Conservation (phyloP, 768 basidiomycete genomes). For the Trametes gibbosa region DNA sequence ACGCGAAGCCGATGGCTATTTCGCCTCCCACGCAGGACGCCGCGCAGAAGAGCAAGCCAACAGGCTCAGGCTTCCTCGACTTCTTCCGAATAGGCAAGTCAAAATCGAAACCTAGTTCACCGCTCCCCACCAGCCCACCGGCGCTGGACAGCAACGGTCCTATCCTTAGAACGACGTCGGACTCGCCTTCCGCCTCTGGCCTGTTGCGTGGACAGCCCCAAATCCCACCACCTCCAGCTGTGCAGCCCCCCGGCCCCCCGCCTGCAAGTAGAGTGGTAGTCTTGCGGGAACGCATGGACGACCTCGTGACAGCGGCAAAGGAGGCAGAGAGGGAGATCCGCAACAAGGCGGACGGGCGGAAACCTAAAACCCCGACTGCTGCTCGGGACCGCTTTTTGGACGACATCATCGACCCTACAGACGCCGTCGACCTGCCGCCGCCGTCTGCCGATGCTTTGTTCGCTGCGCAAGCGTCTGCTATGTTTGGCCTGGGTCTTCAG, state of each 20-base stretch:
- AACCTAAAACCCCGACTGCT: constrained; percentile 42
- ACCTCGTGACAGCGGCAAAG: constrained; percentile 66
- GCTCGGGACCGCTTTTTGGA: constrained; percentile 40
- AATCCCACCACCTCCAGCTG: constrained; percentile 36
- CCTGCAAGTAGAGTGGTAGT: constrained; percentile 57
- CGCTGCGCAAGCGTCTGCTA: constrained; percentile 70
- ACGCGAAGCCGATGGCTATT: constrained; percentile 76
- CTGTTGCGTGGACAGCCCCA: constrained; percentile 31
- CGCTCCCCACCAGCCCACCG: constrained; percentile 31
- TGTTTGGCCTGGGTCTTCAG: constrained; percentile 69
- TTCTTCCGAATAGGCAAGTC: constrained; percentile 67
- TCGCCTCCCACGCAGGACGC: constrained; percentile 36
- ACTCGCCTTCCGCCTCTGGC: constrained; percentile 52
- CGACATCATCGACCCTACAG: constrained; percentile 79
- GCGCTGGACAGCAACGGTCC: constrained; percentile 23
- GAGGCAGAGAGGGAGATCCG: constrained; percentile 76
- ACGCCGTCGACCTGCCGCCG: constrained; percentile 75
- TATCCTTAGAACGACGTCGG: constrained; percentile 58
- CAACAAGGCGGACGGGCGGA: constrained; percentile 45
- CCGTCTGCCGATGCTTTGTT: constrained; percentile 69
- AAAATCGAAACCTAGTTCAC: constrained; percentile 58
- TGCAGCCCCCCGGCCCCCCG: constrained; percentile 30
- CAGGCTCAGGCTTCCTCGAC: constrained; percentile 62
- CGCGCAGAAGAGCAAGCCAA: constrained; percentile 44
- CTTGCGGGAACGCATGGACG: constrained; percentile 77